Base-by-base conservation (phyloP, 345 rosid species). In the Noccaea bulbosa region DNA sequence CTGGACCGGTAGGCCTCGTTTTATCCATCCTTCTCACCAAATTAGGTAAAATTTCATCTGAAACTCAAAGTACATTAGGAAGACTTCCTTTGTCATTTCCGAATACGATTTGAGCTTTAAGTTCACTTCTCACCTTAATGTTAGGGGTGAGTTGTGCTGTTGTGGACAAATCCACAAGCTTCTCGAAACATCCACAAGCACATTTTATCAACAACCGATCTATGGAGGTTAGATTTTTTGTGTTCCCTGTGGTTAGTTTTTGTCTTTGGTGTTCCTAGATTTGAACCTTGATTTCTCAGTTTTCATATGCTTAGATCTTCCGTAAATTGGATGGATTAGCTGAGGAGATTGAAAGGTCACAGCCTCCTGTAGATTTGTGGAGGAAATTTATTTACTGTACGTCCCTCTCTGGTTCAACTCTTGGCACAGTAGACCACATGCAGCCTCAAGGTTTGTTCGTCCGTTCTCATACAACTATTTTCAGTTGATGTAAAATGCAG, bases 351-450 rank as follows among this genome's bases (percentile, higher is more conserved):
- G 84, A 87, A 78, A 83, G 69, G 55, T 86, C 83, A 62, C 91
- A 93, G 81, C 93, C 97, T 34, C 88, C 98, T 2, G 90, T 93
- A 33, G 87, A 93, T 67, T 71, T 81, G 47, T 93, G 98, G 97
- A 89, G 97, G 77, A 93, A 88, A 72, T 93, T 93, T 77, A 80
- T 93, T 56, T 93, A 93, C 61, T 93, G 98, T 65, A 87, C 91
- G 16, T 91, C 98, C 0, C 84, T 93, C 61, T 91, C 87, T 2
- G 97, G 98, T 82, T 78, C 87, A 59, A 65, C 87, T 38, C 88
- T 91, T 10, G 98, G 98, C 53, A 83, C 90, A 47, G 98, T 93
- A 46, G 98, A 93, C 73, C 98, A 93, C 71, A 89, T 93, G 94
- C 88, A 85, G 77, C 95, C 96, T 73, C 90, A 93, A 88, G 98